A percentile compares a stretch with the other conserved stretches of the same genome.
phyloP scores from a whole-genome alignment of 495 filamentous ascomycete genomes.

The Aspergillus carlsbadensis region DNA sequence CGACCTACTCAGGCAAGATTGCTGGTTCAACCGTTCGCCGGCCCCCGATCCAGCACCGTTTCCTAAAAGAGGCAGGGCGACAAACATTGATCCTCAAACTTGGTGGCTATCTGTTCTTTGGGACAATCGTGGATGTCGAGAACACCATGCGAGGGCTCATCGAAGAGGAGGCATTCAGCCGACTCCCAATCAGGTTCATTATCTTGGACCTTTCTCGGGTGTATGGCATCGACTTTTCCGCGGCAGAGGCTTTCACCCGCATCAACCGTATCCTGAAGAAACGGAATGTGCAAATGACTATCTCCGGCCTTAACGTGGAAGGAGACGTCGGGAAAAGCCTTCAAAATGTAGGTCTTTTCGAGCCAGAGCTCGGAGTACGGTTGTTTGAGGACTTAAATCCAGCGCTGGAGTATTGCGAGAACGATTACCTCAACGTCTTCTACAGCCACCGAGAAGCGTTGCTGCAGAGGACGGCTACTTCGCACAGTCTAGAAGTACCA shows the following conservation, averaged over 20 bases:
- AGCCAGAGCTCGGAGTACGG: slow-evolving; percentile 63
- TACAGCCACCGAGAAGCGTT: slow-evolving; percentile 56
- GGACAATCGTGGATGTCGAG: slow-evolving; percentile 92
- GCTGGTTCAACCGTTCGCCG: slow-evolving; percentile 89
- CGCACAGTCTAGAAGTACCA: slow-evolving; percentile 53
- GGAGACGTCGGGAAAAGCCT: slow-evolving; percentile 75
- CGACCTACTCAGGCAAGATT: slow-evolving; percentile 79
- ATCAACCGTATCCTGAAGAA: slow-evolving; percentile 78
- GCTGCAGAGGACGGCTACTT: slow-evolving; percentile 25
- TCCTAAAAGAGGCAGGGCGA: slow-evolving; percentile 75
- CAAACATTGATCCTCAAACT: slow-evolving; percentile 91
- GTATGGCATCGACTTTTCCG: slow-evolving; percentile 91
- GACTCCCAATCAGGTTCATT: slow-evolving; percentile 79
- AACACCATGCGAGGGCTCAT: slow-evolving; percentile 78
- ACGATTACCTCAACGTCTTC: slow-evolving; percentile 85
- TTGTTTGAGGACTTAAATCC: slow-evolving; percentile 90
- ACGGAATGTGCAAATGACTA: slow-evolving; percentile 71
- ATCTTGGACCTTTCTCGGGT: slow-evolving; percentile 89
- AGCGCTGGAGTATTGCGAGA: slow-evolving; percentile 91
- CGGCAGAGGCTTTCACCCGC: slow-evolving; percentile 89
- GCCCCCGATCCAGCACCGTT: slow-evolving; percentile 85
- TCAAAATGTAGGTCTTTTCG: slow-evolving; percentile 74
- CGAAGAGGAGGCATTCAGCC: slow-evolving; percentile 72
- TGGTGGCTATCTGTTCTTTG: slow-evolving; percentile 91
- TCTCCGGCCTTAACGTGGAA: slow-evolving; percentile 75